Conservation (phyloP, 2,329 filamentous ascomycete species). For the Pseudopithomyces chartarum region DNA sequence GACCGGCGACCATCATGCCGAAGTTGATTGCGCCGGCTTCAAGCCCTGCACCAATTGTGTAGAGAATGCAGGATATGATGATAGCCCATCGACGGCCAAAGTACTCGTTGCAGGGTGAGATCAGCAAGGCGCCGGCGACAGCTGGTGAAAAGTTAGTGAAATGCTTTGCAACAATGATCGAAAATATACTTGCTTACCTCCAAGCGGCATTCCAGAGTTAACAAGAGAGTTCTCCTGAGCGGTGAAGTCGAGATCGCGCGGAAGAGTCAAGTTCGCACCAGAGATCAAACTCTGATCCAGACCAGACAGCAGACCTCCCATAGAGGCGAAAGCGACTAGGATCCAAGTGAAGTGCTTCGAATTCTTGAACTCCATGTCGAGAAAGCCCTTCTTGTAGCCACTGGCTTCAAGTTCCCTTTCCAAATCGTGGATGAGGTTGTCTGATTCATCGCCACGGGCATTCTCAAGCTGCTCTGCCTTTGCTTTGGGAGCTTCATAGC, state of each 20-base stretch:
- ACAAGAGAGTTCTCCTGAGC: conserved; percentile 66
- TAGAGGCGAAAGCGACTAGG: conserved; percentile 72
- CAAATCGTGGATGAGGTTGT: conserved; percentile 50
- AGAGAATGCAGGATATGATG: conserved; percentile 70
- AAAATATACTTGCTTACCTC: conserved; percentile 38
- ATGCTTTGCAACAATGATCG: background rate
- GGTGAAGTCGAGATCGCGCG: conserved; percentile 60
- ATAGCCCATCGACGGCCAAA: conserved; percentile 71
- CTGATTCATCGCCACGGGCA: conserved; percentile 49
- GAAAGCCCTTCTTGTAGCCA: conserved; percentile 48
- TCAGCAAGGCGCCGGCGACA: conserved; percentile 69
- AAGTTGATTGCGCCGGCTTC: conserved; percentile 71
- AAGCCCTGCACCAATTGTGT: conserved; percentile 71
- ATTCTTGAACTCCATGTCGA: conserved; percentile 64
- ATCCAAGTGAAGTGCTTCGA: conserved; percentile 70
- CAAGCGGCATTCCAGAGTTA: conserved; percentile 73
- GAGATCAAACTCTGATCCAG: conserved; percentile 75
- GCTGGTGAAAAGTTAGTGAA: conserved; percentile 44
- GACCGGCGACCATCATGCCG: conserved; percentile 71
- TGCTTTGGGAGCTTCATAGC: conserved; percentile 36
- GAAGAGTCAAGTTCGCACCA: conserved; percentile 71
- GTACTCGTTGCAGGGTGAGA: conserved; percentile 70
- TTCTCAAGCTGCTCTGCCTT: conserved; percentile 39
- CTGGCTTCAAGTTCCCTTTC: conserved; percentile 44
- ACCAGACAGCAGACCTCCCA: conserved; percentile 74